Percentiles rank a stretch among this genome's conserved stretches.
Conservation (phyloP, 306 rosid species). For the Pyrus pyrifolia region DNA sequence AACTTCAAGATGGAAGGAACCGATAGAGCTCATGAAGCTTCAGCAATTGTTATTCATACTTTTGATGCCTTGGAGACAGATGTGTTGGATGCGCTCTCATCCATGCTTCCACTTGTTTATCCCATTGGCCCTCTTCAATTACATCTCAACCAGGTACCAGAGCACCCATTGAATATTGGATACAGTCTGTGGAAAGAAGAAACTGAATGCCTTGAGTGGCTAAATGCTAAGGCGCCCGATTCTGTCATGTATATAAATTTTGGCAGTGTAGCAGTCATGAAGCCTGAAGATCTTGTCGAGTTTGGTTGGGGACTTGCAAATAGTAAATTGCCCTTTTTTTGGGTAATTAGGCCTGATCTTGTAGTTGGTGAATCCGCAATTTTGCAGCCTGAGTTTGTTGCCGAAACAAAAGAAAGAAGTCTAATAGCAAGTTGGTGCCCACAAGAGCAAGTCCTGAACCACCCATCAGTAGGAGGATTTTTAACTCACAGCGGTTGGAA, state of each 20-base stretch:
- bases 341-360: neutral
- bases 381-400: neutral
- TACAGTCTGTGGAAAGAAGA: constrained; percentile 8
- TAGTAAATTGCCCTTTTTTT: neutral
- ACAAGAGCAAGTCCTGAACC: neutral
- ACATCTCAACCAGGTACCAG: neutral
- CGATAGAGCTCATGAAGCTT: neutral
- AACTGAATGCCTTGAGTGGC: neutral
- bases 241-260: neutral
- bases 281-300: neutral
- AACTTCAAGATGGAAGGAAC: neutral
- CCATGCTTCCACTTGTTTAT: neutral
- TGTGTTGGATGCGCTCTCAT: neutral
- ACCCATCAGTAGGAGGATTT: neutral
- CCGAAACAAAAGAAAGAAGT: neutral
- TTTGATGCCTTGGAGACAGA: neutral
- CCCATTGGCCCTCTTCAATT: neutral
- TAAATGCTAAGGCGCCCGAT: neutral
- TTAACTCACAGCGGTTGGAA: neutral
- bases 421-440: neutral
- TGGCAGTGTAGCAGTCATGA: neutral
- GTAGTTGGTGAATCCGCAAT: neutral
- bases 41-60: neutral
- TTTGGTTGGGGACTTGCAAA: constrained; percentile 3
- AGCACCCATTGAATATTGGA: neutral